Conservation (phyloP, 805 yeast genomes). For the Metschnikowia arizonensis region DNA sequence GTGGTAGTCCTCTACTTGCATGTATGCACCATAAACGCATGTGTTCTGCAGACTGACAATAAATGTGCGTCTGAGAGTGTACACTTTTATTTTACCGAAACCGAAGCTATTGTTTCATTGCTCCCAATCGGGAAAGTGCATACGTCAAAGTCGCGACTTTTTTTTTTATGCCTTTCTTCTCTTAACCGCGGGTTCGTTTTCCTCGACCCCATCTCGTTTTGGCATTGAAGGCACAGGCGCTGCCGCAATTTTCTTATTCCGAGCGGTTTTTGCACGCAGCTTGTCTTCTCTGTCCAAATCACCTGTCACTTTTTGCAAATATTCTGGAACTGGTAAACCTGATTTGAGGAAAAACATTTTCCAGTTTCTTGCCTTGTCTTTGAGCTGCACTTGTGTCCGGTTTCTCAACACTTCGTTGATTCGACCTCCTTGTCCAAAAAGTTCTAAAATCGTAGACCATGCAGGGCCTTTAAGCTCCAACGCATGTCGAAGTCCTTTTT, state of each 20-base stretch:
- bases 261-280: constrained; percentile 31
- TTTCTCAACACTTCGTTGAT: constrained; percentile 79
- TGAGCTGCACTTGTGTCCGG: constrained; percentile 85
- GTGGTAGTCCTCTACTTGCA: constrained; percentile 7
- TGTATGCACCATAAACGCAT: not conserved
- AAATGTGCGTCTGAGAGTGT: constrained; percentile 1
- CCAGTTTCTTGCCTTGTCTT: constrained; percentile 96
- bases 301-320: constrained; percentile 82
- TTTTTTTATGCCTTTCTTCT: not conserved
- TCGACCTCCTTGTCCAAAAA: constrained; percentile 93
- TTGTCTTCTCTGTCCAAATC: constrained; percentile 58
- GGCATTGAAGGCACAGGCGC: constrained; percentile 34
- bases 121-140: not conserved
- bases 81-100: not conserved
- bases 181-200: not conserved
- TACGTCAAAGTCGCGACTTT: not conserved
- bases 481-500: constrained; percentile 76
- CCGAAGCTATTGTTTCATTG: not conserved
- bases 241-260: constrained; percentile 36
- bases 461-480: constrained; percentile 82
- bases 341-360: constrained; percentile 79
- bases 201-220: constrained; percentile 6
- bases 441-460: constrained; percentile 86
- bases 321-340: constrained; percentile 73
- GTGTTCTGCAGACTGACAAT: constrained; percentile 1